A percentile compares a stretch with the other conserved stretches of the same genome.
Conservation (phyloP, 208 protist genomes). For the Crithidia thermophila region DNA sequence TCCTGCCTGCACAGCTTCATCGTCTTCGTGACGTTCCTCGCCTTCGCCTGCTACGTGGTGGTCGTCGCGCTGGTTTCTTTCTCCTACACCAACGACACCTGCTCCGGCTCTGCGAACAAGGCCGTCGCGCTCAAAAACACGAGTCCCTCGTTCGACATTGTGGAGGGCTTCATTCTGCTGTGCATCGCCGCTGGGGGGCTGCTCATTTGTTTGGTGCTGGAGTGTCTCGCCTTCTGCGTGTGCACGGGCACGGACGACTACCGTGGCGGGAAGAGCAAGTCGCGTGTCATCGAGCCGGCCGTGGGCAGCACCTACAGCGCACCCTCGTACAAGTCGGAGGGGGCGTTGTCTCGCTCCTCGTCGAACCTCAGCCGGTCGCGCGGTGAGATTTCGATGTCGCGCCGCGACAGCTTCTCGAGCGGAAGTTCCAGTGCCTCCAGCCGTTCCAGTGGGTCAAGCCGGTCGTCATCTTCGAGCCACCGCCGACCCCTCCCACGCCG, state of each 20-base stretch:
- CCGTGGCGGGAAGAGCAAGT: background rate
- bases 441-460: background rate
- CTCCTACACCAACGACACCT: slow-evolving; percentile 14
- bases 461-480: background rate
- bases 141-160: slow-evolving; percentile 14
- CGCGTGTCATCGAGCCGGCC: background rate
- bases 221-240: slow-evolving; percentile 13
- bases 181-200: slow-evolving; percentile 23
- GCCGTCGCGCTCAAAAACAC: slow-evolving; percentile 1
- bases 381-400: slow-evolving; percentile 9
- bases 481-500: background rate
- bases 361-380: background rate
- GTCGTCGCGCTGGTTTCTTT: slow-evolving; percentile 18
- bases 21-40: slow-evolving; percentile 26
- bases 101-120: background rate
- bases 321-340: background rate
- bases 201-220: slow-evolving; percentile 15
- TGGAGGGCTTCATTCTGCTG: slow-evolving; percentile 31
- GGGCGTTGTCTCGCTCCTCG: background rate
- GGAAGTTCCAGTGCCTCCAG: background rate
- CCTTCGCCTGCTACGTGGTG: slow-evolving; percentile 27
- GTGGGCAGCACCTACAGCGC: too few species aligned
- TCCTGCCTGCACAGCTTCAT: slow-evolving; percentile 27
- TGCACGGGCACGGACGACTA: slow-evolving; percentile 21
- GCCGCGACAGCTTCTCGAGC: background rate